Percentiles rank a stretch among this genome's conserved stretches.
phyloP scores from a whole-genome alignment of 164 flowering plant genomes.

The Cinnamomum micranthum region DNA sequence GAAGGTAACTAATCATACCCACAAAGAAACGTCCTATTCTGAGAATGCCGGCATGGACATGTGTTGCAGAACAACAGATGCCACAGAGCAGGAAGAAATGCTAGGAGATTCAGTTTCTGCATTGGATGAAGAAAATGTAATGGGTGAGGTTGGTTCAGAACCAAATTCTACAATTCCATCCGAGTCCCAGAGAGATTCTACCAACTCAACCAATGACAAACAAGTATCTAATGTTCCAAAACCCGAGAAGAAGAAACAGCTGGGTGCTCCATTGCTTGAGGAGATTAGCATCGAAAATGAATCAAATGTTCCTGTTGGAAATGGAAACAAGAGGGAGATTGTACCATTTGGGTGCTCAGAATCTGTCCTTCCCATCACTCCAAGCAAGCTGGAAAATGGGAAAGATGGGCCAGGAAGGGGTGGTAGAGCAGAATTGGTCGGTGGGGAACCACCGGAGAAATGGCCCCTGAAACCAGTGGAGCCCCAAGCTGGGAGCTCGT shows the following conservation, averaged over 20 bases:
- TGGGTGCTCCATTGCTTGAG: constrained; percentile 29
- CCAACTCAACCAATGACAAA: constrained; percentile 9
- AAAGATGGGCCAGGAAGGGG: constrained; percentile 43
- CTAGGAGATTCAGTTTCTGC: constrained; percentile 32
- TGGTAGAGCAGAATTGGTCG: constrained; percentile 29
- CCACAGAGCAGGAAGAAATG: constrained; percentile 22
- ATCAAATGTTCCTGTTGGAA: constrained; percentile 26
- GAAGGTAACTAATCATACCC: constrained; percentile 17
- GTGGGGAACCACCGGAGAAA: constrained; percentile 31
- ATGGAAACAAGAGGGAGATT: constrained; percentile 32
- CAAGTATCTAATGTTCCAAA: constrained; percentile 29
- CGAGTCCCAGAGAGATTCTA: constrained; percentile 18
- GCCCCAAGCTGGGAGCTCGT: constrained; percentile 36
- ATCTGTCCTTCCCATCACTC: constrained; percentile 61
- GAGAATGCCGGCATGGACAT: constrained; percentile 6
- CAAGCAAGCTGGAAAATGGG: constrained; percentile 51
- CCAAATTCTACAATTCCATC: constrained; percentile 12
- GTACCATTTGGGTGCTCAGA: constrained; percentile 42
- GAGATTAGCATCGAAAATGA: constrained; percentile 42
- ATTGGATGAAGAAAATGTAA: constrained; percentile 34
- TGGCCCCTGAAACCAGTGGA: constrained; percentile 35
- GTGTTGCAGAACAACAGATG: neutral
- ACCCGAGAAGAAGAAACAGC: constrained; percentile 22
- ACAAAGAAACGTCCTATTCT: constrained; percentile 4
- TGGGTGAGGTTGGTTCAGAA: constrained; percentile 12